Evolutionary conservation across 306 rosid species (phyloP).

Genomic region (Rubus parviflorus): DNA sequence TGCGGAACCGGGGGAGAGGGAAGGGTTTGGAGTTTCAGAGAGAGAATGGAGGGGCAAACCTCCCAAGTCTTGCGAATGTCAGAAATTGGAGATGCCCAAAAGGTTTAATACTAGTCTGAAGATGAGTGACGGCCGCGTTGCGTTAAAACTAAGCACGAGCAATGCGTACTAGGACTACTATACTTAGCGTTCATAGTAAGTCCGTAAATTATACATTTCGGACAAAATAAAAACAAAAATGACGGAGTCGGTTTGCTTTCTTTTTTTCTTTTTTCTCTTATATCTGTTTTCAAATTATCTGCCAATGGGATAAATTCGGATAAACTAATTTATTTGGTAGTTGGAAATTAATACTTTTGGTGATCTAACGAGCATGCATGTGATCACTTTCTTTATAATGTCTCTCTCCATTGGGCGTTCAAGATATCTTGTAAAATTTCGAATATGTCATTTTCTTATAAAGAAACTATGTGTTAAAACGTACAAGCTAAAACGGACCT

Average conservation of each 20-base stretch:
- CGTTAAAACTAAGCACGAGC: constrained; percentile 15
- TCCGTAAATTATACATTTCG: neutral
- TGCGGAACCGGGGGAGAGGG: neutral
- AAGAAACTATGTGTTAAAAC: neutral
- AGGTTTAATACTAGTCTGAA: neutral
- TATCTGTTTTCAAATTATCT: too few species aligned
- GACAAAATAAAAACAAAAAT: neutral
- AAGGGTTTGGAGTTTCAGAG: neutral
- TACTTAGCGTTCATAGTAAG: neutral
- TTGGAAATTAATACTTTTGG: neutral
- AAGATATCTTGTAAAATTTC: neutral
- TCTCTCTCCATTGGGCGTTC: neutral
- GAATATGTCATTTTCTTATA: neutral
- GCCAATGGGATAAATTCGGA: neutral
- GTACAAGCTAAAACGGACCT: neutral
- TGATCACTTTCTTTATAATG: too few species aligned
- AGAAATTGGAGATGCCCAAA: neutral
- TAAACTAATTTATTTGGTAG: neutral
- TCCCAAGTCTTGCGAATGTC: neutral
- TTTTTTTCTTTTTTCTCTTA: too few species aligned
- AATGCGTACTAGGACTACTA: neutral
- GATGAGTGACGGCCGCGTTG: constrained; percentile 13
- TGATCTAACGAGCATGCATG: neutral
- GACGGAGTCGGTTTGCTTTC: neutral
- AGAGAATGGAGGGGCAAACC: neutral